Conservation (phyloP, 495 filamentous ascomycete genomes). For the Glonium stellatum region DNA sequence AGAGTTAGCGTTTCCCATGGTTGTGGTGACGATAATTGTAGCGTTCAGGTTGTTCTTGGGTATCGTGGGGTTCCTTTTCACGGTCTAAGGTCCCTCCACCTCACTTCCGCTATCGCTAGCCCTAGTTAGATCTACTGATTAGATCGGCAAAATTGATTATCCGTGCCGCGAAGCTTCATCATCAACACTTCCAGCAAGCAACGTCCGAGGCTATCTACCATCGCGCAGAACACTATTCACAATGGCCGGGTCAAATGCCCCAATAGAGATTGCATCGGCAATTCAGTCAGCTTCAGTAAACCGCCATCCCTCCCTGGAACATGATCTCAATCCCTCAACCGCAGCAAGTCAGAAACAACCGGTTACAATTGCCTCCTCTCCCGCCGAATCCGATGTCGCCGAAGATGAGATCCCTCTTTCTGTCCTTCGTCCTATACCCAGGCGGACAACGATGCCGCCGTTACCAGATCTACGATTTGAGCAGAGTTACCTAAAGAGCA, state of each 20-base stretch:
- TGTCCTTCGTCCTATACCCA: constrained; percentile 40
- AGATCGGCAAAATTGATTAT: too few species aligned
- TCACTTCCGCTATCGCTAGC: too few species aligned
- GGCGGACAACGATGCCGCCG: constrained; percentile 60
- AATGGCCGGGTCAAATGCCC: constrained; percentile 30
- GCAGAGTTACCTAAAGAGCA: constrained; percentile 88
- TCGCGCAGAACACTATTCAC: too few species aligned
- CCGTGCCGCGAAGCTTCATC: too few species aligned
- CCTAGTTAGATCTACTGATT: too few species aligned
- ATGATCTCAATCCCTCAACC: constrained; percentile 78
- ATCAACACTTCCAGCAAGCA: too few species aligned
- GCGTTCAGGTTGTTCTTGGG: background rate
- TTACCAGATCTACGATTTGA: constrained; percentile 92
- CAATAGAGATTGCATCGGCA: constrained; percentile 60
- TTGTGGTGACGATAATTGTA: background rate
- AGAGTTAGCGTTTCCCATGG: constrained; percentile 75
- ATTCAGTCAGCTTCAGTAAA: constrained; percentile 76
- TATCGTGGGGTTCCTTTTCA: background rate
- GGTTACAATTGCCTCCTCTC: constrained; percentile 23
- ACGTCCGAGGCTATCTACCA: too few species aligned
- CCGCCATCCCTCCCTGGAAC: constrained; percentile 54
- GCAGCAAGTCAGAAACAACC: constrained; percentile 42
- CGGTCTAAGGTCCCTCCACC: too few species aligned
- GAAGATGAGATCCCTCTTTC: constrained; percentile 40
- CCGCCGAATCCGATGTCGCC: constrained; percentile 22